These are phyloP conservation scores for Dipodascus geniculatus DNA, from an alignment of 805 yeast genomes.

Conservation along the genomic window DNA sequence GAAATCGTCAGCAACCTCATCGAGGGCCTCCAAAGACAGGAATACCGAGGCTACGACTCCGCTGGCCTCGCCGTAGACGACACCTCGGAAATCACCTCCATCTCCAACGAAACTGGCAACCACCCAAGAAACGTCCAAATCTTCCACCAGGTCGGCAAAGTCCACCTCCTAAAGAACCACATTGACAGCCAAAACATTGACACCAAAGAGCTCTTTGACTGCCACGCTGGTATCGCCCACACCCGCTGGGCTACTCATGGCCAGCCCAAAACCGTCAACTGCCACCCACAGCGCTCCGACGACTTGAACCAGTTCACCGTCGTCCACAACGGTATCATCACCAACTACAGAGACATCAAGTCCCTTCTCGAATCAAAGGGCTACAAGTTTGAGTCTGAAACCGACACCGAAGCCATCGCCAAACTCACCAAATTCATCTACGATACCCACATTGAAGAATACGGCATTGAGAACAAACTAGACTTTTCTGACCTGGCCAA, in stretches of 20 bases:
- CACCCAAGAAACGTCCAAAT: conserved; percentile 56
- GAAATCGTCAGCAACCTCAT: conserved; percentile 82
- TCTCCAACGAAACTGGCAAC: conserved; percentile 40
- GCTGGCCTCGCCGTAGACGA: conserved; percentile 86
- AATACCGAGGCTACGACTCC: conserved; percentile 97
- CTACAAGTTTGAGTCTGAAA: conserved; percentile 73
- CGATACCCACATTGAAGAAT: conserved; percentile 34
- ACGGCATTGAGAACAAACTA: conserved; percentile 40
- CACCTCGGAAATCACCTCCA: neutral
- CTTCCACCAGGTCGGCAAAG: conserved; percentile 86
- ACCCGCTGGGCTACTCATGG: conserved; percentile 99
- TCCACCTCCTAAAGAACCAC: conserved; percentile 64
- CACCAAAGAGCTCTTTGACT: conserved; percentile 47
- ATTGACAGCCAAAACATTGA: conserved; percentile 35
- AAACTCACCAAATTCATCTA: conserved; percentile 85
- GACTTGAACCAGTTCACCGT: conserved; percentile 70
- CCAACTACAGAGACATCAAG: conserved; percentile 86
- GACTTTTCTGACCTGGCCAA: conserved; percentile 91
- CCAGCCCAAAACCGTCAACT: conserved; percentile 70
- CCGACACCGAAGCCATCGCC: conserved; percentile 98
- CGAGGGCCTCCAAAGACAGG: conserved; percentile 65
- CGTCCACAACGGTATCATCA: conserved; percentile 97
- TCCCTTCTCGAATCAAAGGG: conserved; percentile 75
- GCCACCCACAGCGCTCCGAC: conserved; percentile 96
- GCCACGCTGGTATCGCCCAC: conserved; percentile 95